These are phyloP conservation scores for Yamadazyma scolyti DNA, from an alignment of 805 yeast species.

Conservation along the genomic window DNA sequence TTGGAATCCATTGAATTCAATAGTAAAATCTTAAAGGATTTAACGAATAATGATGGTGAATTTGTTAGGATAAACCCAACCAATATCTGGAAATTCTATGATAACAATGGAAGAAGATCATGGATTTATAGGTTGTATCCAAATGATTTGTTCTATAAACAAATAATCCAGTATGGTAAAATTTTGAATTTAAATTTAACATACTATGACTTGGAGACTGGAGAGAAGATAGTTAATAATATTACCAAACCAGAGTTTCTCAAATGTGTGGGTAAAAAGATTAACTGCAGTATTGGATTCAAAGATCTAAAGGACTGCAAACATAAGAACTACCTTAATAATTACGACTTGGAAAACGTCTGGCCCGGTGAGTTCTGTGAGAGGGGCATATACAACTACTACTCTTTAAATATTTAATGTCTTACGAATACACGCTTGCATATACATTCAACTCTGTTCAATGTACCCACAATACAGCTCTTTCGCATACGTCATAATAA, in stretches of 20 bases:
- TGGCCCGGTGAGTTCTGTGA: conserved; percentile 54
- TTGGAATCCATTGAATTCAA: conserved; percentile 66
- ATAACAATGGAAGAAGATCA: conserved; percentile 71
- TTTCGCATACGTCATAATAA: no score
- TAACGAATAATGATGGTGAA: conserved; percentile 39
- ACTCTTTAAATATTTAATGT: conserved; percentile 43
- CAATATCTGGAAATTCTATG: conserved; percentile 47
- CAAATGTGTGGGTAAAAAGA: conserved; percentile 50
- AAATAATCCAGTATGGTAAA: conserved; percentile 14
- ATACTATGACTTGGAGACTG: conserved; percentile 61
- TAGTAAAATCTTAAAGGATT: conserved; percentile 49
- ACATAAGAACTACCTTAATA: conserved; percentile 27
- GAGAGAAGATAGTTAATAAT: conserved; percentile 51
- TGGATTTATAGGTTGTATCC: conserved; percentile 61
- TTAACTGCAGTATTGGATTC: conserved; percentile 53
- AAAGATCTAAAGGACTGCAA: conserved; percentile 35
- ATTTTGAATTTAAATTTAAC: conserved; percentile 37
- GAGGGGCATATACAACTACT: conserved; percentile 56
- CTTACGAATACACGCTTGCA: neutral
- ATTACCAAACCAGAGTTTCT: conserved; percentile 46
- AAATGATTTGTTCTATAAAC: conserved; percentile 27
- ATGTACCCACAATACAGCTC: no score
- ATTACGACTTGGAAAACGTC: conserved; percentile 26
- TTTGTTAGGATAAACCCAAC: conserved; percentile 27
- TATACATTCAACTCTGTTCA: no score